Base-by-base conservation (phyloP, 805 yeast genomes). In the Debaryomyces maramus region DNA sequence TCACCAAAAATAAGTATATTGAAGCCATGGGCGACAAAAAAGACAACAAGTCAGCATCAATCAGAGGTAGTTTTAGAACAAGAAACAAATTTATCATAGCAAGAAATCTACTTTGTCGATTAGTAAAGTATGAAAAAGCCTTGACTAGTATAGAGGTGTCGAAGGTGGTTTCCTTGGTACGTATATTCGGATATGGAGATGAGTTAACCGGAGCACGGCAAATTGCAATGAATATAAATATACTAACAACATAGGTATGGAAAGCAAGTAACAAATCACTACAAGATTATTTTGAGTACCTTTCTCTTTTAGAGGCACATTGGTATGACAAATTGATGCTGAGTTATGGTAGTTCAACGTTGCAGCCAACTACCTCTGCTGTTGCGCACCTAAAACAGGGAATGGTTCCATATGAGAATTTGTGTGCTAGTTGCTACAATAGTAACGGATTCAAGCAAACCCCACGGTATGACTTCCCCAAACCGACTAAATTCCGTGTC, bases 1-100 rank as follows among this genome's bases (percentile, higher is more conserved):
- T 40, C 15, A 39, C 32, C 15, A 36, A 38, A 10, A 33, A 35
- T 11, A 38, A 40, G 19, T 37, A 40, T 17, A 31, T 37, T n/a
- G 42, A 37, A 32, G 30, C 22, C 37, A 14, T 26, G 27, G 17
- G 18, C 8, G 8, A 23, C 33, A 6, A 13, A 26, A 34, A 28
- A 8, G 35, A 29, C 17, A 24, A 19, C 8, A 37, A 23, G 30
- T 5, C 26, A 11, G 11, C 29, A 9, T 14, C 23, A 9, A 18
- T 33, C 11, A 30, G 42, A 38, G 36, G 39, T 23, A 34, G 31
- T 13, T 37, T 34, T 36, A 37, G 51, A 15, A 39, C 53, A 6
- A 38, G 57, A 36, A 55, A 55, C 39, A 44, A 40, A 30, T 55
- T 49, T 31, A 53, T 55, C 10, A 40, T 53, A 15, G 58, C 57